These are phyloP conservation scores for Alternaria angustiovoidea DNA, from an alignment of 2,329 filamentous ascomycete genomes.

Conservation along the genomic window DNA sequence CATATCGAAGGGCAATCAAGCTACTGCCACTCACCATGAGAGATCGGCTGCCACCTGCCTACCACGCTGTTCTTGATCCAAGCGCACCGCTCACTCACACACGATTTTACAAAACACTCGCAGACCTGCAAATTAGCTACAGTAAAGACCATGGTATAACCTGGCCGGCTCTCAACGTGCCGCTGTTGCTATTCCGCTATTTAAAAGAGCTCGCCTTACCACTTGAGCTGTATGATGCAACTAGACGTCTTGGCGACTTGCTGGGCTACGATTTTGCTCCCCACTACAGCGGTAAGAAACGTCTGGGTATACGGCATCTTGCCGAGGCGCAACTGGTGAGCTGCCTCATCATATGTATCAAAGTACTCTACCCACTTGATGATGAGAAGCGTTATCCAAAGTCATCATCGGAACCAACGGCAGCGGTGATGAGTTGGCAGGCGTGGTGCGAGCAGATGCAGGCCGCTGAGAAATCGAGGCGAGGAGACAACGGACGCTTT, in stretches of 20 bases:
- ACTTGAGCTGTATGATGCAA: conserved; percentile 69
- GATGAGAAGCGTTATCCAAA: conserved; percentile 60
- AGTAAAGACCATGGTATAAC: conserved; percentile 71
- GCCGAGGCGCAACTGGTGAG: conserved; percentile 78
- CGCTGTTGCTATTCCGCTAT: conserved; percentile 73
- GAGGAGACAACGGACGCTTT: conserved; percentile 23
- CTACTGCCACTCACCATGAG: conserved; percentile 70
- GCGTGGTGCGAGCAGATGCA: conserved; percentile 63
- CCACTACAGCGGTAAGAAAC: conserved; percentile 48
- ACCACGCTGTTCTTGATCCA: conserved; percentile 66
- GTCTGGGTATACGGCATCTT: conserved; percentile 47
- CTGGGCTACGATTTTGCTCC: conserved; percentile 67
- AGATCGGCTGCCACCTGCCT: conserved; percentile 68
- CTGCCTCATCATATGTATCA: conserved; percentile 77
- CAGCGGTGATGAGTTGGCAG: conserved; percentile 74
- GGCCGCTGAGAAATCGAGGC: conserved; percentile 3
- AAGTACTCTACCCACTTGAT: conserved; percentile 81
- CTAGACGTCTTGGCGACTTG: conserved; percentile 63
- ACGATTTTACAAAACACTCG: conserved; percentile 70
- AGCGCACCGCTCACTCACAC: conserved; percentile 58
- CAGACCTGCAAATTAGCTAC: conserved; percentile 70
- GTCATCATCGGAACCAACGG: conserved; percentile 64
- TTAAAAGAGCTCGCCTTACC: conserved; percentile 78
- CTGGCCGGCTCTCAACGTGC: conserved; percentile 76
- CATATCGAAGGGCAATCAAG: conserved; percentile 71